Evolutionary conservation across 257 asterid species (phyloP).

Genomic region (Ligustrum vulgare): DNA sequence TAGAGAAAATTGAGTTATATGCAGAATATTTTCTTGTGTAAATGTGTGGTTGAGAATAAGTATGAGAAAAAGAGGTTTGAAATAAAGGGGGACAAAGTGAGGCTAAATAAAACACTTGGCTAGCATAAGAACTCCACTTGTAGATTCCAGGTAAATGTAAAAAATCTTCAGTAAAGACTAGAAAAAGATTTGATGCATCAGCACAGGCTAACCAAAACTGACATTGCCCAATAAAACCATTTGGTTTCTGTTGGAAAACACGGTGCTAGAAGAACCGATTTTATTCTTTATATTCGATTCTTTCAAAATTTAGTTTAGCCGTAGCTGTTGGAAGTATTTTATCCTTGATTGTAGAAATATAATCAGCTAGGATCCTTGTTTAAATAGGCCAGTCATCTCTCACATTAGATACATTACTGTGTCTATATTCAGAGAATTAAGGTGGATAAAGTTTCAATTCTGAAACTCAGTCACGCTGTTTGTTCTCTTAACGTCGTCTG

Average conservation of each 20-base stretch:
- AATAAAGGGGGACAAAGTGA: no score
- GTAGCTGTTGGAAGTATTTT: background rate
- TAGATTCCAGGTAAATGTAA: constrained; percentile 15
- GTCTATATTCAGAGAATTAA: background rate
- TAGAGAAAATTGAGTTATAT: no score
- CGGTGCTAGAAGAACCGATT: background rate
- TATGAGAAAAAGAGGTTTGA: no score
- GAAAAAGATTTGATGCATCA: background rate
- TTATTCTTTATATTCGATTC: background rate
- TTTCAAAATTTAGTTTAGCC: background rate
- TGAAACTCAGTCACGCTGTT: background rate
- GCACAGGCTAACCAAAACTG: background rate
- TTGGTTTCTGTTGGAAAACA: background rate
- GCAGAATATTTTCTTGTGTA: no score
- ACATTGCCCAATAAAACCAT: background rate
- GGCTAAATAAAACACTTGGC: constrained; percentile 9
- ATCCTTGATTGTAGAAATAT: background rate
- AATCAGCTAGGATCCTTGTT: constrained; percentile 2
- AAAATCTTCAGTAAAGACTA: constrained; percentile 8
- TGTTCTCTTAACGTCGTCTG: background rate
- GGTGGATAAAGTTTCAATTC: background rate
- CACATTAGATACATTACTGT: background rate
- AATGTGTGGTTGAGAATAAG: no score
- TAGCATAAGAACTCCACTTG: constrained; percentile 15
- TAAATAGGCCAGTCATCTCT: background rate